A percentile compares a stretch with the other conserved stretches of the same genome.
These are phyloP conservation scores for Picochlorum costavermella DNA, from an alignment of 139 green algal species.

Conservation along the genomic window DNA sequence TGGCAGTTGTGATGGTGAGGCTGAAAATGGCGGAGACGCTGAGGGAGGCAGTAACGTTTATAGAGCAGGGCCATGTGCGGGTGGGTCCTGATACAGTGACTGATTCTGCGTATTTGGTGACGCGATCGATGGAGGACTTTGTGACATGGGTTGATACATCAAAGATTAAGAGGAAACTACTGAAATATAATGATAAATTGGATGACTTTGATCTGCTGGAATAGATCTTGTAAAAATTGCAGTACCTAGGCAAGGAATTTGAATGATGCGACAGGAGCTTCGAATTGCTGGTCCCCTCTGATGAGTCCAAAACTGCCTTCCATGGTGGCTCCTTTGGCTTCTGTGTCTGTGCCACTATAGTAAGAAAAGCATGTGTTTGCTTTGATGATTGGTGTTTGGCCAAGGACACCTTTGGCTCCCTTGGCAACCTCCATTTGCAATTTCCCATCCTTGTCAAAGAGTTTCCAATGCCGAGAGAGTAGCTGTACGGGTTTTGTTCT, in stretches of 20 bases:
- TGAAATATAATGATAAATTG: conserved; percentile 91
- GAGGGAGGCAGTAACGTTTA: conserved; percentile 83
- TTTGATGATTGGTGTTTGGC: conserved; percentile 33
- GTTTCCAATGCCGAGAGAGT: conserved; percentile 29
- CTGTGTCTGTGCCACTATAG: conserved; percentile 26
- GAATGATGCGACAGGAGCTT: conserved; percentile 25
- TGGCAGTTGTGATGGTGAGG: conserved; percentile 90
- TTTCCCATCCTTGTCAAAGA: conserved; percentile 10
- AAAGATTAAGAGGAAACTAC: conserved; percentile 94
- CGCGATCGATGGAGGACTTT: conserved; percentile 90
- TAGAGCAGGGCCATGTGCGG: conserved; percentile 93
- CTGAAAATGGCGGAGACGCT: conserved; percentile 89
- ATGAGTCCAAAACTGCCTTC: conserved; percentile 29
- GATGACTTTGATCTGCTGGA: conserved; percentile 84
- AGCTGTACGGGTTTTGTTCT: conserved; percentile 28
- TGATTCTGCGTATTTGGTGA: conserved; percentile 88
- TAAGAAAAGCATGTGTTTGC: conserved; percentile 32
- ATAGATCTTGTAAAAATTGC: neutral
- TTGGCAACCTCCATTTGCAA: conserved; percentile 18
- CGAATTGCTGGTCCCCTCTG: conserved; percentile 20
- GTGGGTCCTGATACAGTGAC: conserved; percentile 88
- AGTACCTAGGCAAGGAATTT: neutral
- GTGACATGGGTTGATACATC: conserved; percentile 95
- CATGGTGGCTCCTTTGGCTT: conserved; percentile 13
- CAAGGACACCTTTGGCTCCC: conserved; percentile 25